Evolutionary conservation across 1,284 basidiomycete species (phyloP), one percentile per base, ranked within the genome.

Genomic region (Trichosporon sp.): DNA sequence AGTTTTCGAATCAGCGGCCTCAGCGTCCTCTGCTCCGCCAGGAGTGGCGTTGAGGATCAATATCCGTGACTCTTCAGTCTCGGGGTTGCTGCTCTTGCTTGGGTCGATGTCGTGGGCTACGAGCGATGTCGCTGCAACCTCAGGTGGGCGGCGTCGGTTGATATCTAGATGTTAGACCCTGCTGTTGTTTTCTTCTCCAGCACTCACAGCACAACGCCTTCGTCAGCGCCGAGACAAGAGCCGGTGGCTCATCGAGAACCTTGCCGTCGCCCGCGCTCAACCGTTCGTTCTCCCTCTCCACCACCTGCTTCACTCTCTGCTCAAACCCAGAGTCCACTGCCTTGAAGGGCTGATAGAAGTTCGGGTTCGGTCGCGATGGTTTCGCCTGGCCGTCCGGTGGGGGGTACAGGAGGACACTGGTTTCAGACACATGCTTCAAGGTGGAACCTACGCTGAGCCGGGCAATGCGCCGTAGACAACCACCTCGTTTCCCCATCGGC

Each of bases 11-110:
- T 66, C 68, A 18, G 60, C 65, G 2, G 70, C 62, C 3, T 68
- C 68, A 1, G 65, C 44, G 35, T 68, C 70, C 38, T 70, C 67
- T 1, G 70, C 67, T 7, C 76, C 74, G 0, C 80, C 78, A 1
- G 92, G 92, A 0, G 95, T 97, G 53, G 95, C 93, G 67, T 94
- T 95, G 65, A 99, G 85, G 69, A 99, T 88, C 68, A 98, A 87
- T 69, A 99, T 93, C 29, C 94, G 88, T 0, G 93, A 90, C 77
- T 93, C 91, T 2, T 87, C 83, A n/a, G 70, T 47, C 51, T 75
- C 75, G 63, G 68, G 68, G 65, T 70, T 71, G 67, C 70, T 51
- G 34, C 74, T 64, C 25, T 70, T n/a, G 62, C 62, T 64, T 66
- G 63, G 56, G 53, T n/a, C 23, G 64, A 23, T 25, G 65, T 68